Conservation (phyloP, 2,329 filamentous ascomycete species). For the Colletotrichum eremochloae region DNA sequence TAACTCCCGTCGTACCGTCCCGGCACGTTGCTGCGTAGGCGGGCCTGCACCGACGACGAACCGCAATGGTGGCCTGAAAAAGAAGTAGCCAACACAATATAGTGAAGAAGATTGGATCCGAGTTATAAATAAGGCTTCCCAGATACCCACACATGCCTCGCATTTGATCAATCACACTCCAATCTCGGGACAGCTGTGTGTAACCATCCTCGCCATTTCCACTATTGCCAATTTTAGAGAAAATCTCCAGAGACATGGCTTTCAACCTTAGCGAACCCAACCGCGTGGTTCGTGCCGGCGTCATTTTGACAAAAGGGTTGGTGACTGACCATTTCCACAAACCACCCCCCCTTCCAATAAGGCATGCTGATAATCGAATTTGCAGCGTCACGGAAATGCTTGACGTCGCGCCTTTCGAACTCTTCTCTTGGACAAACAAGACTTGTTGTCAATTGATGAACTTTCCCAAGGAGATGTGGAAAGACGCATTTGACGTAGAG, state of each 20-base stretch:
- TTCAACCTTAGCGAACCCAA: constrained; percentile 46
- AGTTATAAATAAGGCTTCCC: neutral
- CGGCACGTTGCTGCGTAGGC: neutral
- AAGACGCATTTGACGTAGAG: constrained; percentile 47
- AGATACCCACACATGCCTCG: too few species aligned
- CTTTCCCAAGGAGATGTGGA: neutral
- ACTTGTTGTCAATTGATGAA: constrained; percentile 36
- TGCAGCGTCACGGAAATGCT: constrained; percentile 51
- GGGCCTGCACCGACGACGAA: neutral
- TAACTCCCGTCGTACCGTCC: neutral
- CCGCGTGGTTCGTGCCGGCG: constrained; percentile 47
- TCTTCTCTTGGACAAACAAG: constrained; percentile 45
- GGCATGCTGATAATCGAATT: neutral
- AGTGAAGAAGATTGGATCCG: too few species aligned
- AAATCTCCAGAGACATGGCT: neutral
- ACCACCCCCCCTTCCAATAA: neutral
- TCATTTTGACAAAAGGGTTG: constrained; percentile 49
- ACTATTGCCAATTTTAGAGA: neutral
- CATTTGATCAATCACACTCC: neutral
- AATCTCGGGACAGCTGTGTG: too few species aligned
- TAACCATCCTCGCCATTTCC: neutral
- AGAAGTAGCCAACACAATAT: neutral
- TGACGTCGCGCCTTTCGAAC: constrained; percentile 53
- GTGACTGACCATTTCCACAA: neutral
- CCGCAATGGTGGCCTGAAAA: neutral